Conservation (phyloP, 2,329 filamentous ascomycete species). For the Clonostachys rosea region DNA sequence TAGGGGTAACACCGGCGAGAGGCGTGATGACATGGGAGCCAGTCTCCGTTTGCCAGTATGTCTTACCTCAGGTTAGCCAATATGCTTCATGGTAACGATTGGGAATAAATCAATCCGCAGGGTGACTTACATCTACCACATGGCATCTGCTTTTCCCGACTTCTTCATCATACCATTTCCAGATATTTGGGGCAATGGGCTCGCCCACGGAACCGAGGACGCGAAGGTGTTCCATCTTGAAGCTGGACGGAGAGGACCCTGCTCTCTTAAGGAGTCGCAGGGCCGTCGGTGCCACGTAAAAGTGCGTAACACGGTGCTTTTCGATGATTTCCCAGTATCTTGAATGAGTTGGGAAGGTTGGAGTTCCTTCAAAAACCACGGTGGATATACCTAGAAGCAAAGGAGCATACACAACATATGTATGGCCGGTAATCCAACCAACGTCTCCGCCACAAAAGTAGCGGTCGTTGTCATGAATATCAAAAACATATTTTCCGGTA, state of each 20-base stretch:
- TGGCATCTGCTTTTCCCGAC: conserved; percentile 93
- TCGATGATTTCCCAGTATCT: conserved; percentile 98
- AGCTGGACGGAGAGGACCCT: conserved; percentile 86
- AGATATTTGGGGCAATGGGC: conserved; percentile 95
- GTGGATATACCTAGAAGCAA: conserved; percentile 89
- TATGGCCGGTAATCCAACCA: conserved; percentile 98
- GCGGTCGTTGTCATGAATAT: conserved; percentile 88
- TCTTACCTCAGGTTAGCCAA: conserved; percentile 46
- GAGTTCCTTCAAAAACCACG: conserved; percentile 96
- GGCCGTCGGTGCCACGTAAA: conserved; percentile 96
- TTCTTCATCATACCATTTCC: conserved; percentile 98
- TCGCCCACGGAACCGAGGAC: conserved; percentile 96
- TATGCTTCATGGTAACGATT: background rate
- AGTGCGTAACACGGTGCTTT: conserved; percentile 92
- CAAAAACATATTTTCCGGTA: conserved; percentile 98
- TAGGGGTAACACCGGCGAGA: conserved; percentile 87
- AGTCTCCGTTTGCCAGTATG: conserved; percentile 99
- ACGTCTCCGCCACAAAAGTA: conserved; percentile 99
- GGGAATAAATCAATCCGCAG: background rate
- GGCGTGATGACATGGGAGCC: conserved; percentile 95
- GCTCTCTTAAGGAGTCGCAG: conserved; percentile 91
- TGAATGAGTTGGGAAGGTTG: conserved; percentile 95
- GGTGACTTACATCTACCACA: conserved; percentile 77
- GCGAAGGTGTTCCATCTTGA: conserved; percentile 82
- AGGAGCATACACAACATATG: conserved; percentile 96